phyloP scores from a whole-genome alignment of 2,329 filamentous ascomycete species.

The Dendrostoma leiphaemia region DNA sequence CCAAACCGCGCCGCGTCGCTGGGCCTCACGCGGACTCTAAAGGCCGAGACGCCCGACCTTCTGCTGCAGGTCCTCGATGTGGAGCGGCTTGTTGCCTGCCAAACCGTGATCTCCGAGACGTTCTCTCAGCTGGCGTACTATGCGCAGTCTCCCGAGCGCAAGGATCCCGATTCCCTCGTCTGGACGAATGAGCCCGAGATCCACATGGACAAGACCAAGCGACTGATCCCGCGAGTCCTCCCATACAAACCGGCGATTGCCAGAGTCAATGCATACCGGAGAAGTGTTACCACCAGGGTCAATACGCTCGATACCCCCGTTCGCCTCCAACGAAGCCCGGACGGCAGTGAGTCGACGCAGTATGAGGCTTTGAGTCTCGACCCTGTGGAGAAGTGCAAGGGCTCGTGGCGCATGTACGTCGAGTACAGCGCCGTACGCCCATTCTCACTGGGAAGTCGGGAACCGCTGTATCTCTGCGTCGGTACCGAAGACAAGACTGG shows the following conservation, averaged over 20 bases:
- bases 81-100: constrained; percentile 16
- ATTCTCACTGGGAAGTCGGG: constrained; percentile 22
- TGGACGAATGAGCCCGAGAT: constrained; percentile 37
- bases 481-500: constrained; percentile 28
- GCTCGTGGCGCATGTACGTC: constrained; percentile 27
- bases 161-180: constrained; percentile 21
- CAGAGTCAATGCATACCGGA: constrained; percentile 35
- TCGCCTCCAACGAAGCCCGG: constrained; percentile 21
- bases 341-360: constrained; percentile 16
- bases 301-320: constrained; percentile 34
- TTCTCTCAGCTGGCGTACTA: constrained; percentile 25
- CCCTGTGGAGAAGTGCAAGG: neutral
- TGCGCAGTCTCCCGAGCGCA: neutral
- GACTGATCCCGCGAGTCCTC: constrained; percentile 37
- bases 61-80: constrained; percentile 31
- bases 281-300: constrained; percentile 29
- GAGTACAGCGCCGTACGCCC: constrained; percentile 35
- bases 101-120: constrained; percentile 16
- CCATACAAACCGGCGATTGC: constrained; percentile 37
- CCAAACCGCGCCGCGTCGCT: constrained; percentile 30
- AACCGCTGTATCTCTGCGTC: constrained; percentile 29
- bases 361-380: constrained; percentile 21
- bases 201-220: constrained; percentile 31
- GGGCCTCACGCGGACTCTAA: constrained; percentile 31
- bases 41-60: constrained; percentile 31